Conservation (phyloP, 106 monocot species). For the Iris macrosiphon region DNA sequence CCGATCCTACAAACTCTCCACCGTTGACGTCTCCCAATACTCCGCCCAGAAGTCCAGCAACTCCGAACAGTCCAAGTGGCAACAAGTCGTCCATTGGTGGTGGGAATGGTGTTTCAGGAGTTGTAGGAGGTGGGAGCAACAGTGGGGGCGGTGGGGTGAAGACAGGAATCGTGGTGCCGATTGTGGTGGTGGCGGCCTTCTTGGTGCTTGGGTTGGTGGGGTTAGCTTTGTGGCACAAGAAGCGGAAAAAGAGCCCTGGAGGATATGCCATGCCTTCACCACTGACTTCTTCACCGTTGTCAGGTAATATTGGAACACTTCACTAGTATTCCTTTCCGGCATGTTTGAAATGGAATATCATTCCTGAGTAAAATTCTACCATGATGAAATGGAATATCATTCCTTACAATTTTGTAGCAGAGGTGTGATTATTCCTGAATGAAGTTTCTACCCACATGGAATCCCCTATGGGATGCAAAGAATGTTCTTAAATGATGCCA, state of each 20-base stretch:
- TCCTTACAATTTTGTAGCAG: no score
- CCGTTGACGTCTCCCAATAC: slow-evolving; percentile 10
- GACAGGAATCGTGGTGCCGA: slow-evolving; percentile 10
- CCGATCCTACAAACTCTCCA: not conserved
- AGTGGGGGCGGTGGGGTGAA: slow-evolving; percentile 12
- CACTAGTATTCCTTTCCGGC: no score
- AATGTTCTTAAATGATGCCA: no score
- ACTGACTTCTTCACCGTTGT: slow-evolving; percentile 36
- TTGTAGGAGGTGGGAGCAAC: not conserved
- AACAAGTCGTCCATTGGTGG: slow-evolving; percentile 9
- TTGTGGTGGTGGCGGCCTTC: slow-evolving; percentile 23
- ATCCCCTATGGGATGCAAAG: no score
- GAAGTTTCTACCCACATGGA: no score
- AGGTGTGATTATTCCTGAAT: no score
- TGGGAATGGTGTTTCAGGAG: not conserved
- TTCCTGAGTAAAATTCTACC: no score
- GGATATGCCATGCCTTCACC: slow-evolving; percentile 55
- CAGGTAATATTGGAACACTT: slow-evolving; percentile 40
- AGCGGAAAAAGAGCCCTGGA: slow-evolving; percentile 18
- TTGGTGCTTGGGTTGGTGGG: slow-evolving; percentile 33
- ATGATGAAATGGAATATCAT: no score
- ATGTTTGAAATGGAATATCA: no score
- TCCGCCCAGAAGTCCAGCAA: not conserved
- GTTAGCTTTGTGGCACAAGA: slow-evolving; percentile 43
- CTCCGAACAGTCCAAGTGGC: slow-evolving; percentile 4